phyloP scores from a whole-genome alignment of 208 protist species.

The Trypanosoma vivax region DNA sequence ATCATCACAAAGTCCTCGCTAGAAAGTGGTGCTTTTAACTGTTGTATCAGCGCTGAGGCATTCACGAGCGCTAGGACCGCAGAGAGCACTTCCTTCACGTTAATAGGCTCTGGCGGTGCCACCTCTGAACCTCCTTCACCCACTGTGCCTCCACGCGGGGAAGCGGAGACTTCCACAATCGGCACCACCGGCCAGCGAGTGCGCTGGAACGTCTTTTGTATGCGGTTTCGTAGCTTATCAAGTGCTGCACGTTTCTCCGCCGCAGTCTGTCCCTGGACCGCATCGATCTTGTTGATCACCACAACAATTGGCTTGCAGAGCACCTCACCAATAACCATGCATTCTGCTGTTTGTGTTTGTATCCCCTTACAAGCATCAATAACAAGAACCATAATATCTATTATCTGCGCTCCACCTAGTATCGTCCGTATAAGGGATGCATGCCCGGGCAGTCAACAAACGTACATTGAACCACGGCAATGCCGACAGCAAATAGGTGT shows the following conservation, averaged over 20 bases:
- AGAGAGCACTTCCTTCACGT: constrained; percentile 34
- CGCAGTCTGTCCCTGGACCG: constrained; percentile 33
- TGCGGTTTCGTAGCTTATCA: constrained; percentile 36
- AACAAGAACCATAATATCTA: constrained; percentile 97
- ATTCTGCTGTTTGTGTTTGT: constrained; percentile 98
- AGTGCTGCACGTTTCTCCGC: constrained; percentile 27
- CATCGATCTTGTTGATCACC: constrained; percentile 96
- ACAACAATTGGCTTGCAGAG: constrained; percentile 85
- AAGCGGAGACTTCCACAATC: constrained; percentile 67
- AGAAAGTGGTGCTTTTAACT: neutral
- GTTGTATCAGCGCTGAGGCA: constrained; percentile 17
- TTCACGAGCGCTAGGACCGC: constrained; percentile 29
- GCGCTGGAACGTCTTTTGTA: constrained; percentile 51
- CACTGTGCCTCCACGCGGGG: constrained; percentile 21
- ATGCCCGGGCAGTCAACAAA: constrained; percentile 98
- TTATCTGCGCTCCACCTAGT: constrained; percentile 97
- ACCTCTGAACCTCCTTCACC: neutral
- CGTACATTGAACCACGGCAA: constrained; percentile 79
- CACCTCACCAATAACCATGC: constrained; percentile 78
- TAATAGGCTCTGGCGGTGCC: constrained; percentile 10
- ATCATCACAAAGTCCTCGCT: constrained; percentile 87
- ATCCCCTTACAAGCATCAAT: constrained; percentile 97
- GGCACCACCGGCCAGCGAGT: constrained; percentile 66
- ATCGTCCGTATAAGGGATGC: constrained; percentile 97
- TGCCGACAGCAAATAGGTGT: constrained; percentile 15